Evolutionary conservation across 352 stramenopile species (phyloP), one percentile per base, ranked within the genome.

Genomic region (Phytopythium cucurbitacearum): DNA sequence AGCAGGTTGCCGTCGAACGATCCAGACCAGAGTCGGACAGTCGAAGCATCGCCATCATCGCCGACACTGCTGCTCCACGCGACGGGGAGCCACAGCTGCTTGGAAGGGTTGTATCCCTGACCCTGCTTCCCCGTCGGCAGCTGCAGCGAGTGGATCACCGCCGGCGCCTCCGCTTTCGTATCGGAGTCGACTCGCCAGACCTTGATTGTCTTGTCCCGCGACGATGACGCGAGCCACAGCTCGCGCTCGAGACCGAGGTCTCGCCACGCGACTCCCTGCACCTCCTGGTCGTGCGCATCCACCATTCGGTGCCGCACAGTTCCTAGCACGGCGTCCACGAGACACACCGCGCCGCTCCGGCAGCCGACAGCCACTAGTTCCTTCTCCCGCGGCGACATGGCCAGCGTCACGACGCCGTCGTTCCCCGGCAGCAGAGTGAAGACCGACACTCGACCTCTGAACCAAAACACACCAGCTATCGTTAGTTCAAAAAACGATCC

Each of bases 61-160:
- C 42, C 10, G 11, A 9, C 42, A 11, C 28, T 53, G 10, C 55
- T 54, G 45, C 62, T 79, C 82, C 82, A 92, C 12, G 73, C 70
- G n/a, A 89, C 59, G 6, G 79, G 79, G 9, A 92, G 50, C 82
- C 82, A 92, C 10, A 92, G 62, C 1, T 85, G 77, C 36, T 84
- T 85, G 6, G 76, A 64, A 40, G 89, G 79, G n/a, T 67, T 80
- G 51, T 75, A 76, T 6, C 76, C 85, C 39, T 83, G 69, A 1
- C 66, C 62, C 37, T 88, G 75, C 46, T 90, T 86, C 12, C 65
- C 56, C n/a, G 76, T 85, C n/a, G 79, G 81, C 10, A 90, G 59
- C 16, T 67, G 59, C 10, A 81, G 52, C 28, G 70, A 50, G 12
- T 74, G 65, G 5, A 74, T 51, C 35, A 81, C 37, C 1, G 35